phyloP scores from a whole-genome alignment of 106 monocot species.

The Iris macrosiphon region DNA sequence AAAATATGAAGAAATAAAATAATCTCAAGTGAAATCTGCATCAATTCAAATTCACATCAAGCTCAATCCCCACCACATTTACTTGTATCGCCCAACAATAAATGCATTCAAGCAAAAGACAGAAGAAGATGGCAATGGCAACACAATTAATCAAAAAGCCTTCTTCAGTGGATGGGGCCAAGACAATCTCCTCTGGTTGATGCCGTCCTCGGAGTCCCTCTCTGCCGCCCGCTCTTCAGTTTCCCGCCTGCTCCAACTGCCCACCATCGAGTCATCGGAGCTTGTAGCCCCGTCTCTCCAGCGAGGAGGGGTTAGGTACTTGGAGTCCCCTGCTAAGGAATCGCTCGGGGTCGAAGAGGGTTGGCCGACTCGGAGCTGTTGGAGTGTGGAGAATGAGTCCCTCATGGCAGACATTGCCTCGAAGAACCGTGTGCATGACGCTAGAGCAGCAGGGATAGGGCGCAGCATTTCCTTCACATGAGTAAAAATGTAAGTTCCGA shows the following conservation, averaged over 20 bases:
- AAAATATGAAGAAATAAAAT: too few relatives aligned
- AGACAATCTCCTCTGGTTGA: constrained; percentile 28
- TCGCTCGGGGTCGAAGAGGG: constrained; percentile 25
- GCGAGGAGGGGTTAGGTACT: constrained; percentile 42
- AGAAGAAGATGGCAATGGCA: too few relatives aligned
- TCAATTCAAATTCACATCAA: too few relatives aligned
- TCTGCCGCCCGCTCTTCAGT: constrained; percentile 9
- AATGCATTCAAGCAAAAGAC: too few relatives aligned
- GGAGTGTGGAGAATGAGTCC: constrained; percentile 85
- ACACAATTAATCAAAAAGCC: constrained; percentile 7
- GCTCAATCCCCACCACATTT: too few relatives aligned
- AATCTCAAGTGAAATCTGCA: too few relatives aligned
- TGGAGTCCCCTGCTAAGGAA: constrained; percentile 23
- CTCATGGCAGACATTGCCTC: constrained; percentile 99
- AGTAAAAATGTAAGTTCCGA: neutral
- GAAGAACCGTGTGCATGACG: constrained; percentile 94
- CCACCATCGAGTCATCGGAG: constrained; percentile 32
- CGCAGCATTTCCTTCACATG: constrained; percentile 81
- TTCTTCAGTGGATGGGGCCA: constrained; percentile 26
- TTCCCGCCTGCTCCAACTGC: constrained; percentile 22
- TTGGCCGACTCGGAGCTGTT: constrained; percentile 58
- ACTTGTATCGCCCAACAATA: too few relatives aligned
- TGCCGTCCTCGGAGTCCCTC: constrained; percentile 4
- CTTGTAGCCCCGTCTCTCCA: constrained; percentile 33
- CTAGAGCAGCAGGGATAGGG: constrained; percentile 85